Evolutionary conservation across 495 filamentous ascomycete species (phyloP).

Genomic region (Astrocystis sublimbata): DNA sequence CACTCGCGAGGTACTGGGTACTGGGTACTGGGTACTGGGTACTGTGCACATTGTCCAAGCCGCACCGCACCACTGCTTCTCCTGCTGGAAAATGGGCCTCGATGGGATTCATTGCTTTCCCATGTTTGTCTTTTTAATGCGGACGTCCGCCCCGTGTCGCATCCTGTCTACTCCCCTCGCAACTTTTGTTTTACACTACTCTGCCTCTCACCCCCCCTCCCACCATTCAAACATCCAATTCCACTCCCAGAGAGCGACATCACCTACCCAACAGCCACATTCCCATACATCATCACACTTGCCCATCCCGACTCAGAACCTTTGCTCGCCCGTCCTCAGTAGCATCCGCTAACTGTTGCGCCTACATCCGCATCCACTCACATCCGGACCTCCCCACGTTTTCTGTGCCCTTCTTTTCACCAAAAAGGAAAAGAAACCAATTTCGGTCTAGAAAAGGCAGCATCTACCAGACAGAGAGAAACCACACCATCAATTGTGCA

Average conservation of each 20-base stretch:
- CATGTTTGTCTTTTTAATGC: constrained; percentile 36
- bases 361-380: too few relatives aligned
- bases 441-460: background rate
- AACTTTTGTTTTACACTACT: constrained; percentile 19
- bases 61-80: constrained; percentile 18
- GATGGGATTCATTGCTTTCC: constrained; percentile 39
- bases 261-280: background rate
- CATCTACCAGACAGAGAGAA: background rate
- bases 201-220: constrained; percentile 18
- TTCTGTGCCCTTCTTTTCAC: background rate
- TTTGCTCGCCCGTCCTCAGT: too few relatives aligned
- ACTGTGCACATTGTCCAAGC: constrained; percentile 7
- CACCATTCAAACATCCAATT: background rate
- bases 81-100: constrained; percentile 26
- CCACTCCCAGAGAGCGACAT: background rate
- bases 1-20: background rate
- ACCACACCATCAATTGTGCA: background rate
- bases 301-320: too few relatives aligned
- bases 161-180: constrained; percentile 25
- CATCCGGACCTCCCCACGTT: background rate
- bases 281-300: background rate
- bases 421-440: background rate
- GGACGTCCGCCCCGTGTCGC: constrained; percentile 23
- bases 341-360: too few relatives aligned
- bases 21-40: background rate